Evolutionary conservation across 2,329 filamentous ascomycete species (phyloP).

Genomic region (Paecilomyces sp.): DNA sequence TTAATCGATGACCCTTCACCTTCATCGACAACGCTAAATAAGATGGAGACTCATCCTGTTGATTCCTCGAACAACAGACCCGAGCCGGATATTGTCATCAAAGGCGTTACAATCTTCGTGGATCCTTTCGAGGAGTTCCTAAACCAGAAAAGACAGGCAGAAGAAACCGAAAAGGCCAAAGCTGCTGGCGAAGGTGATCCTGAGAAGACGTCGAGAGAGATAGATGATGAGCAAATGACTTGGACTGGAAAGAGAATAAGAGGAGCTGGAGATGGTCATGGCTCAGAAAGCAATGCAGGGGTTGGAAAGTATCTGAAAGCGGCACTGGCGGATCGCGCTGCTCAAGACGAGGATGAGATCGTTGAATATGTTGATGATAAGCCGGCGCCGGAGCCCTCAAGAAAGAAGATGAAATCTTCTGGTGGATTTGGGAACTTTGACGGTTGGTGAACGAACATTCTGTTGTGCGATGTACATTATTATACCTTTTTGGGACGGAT

Average conservation of each 20-base stretch:
- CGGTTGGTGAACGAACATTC: conserved; percentile 57
- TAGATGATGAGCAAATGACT: conserved; percentile 80
- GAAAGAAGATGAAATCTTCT: conserved; percentile 67
- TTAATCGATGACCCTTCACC: conserved; percentile 61
- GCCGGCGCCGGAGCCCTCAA: conserved; percentile 60
- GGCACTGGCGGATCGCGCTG: conserved; percentile 34
- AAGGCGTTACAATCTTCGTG: conserved; percentile 77
- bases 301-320: conserved; percentile 80
- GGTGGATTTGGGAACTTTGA: conserved; percentile 94
- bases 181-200: conserved; percentile 10
- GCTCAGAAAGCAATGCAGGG: conserved; percentile 40
- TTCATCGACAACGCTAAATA: conserved; percentile 49
- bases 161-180: conserved; percentile 43
- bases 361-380: conserved; percentile 55
- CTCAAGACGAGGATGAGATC: conserved; percentile 49
- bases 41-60: conserved; percentile 69
- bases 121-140: conserved; percentile 95
- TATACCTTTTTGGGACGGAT: not conserved
- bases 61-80: conserved; percentile 69
- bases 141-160: conserved; percentile 61
- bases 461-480: not conserved
- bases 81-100: conserved; percentile 69
- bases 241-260: conserved; percentile 94
- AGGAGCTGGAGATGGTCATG: conserved; percentile 51
- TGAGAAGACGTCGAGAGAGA: conserved; percentile 23